A percentile compares a stretch with the other conserved stretches of the same genome.
Evolutionary conservation across 345 rosid species (phyloP).

Genomic region (Aquilaria malaccensis): DNA sequence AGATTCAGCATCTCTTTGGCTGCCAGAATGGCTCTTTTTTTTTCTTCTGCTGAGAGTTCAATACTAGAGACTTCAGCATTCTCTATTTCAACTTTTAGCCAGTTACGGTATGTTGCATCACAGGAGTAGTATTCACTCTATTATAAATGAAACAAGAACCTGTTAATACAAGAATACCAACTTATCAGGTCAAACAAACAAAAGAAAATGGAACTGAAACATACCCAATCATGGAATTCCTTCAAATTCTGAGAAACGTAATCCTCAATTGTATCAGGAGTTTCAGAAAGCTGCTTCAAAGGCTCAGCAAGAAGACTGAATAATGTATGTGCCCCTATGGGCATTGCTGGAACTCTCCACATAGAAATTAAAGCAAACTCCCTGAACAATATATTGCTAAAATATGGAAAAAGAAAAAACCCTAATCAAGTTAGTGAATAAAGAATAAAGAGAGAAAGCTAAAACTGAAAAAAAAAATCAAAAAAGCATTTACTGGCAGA

Average conservation of each 20-base stretch:
- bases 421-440: no score
- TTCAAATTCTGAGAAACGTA: slow-evolving; percentile 67
- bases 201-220: slow-evolving; percentile 14
- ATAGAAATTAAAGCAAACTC: slow-evolving; percentile 93
- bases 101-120: slow-evolving; percentile 91
- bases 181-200: slow-evolving; percentile 4
- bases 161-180: neutral
- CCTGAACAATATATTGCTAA: slow-evolving; percentile 85
- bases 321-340: slow-evolving; percentile 87
- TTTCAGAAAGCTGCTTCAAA: slow-evolving; percentile 85
- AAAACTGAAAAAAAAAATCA: slow-evolving; percentile 9
- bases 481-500: neutral
- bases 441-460: neutral
- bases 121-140: slow-evolving; percentile 93
- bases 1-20: slow-evolving; percentile 64
- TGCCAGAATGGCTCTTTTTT: slow-evolving; percentile 47
- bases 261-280: slow-evolving; percentile 47
- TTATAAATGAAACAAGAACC: slow-evolving; percentile 8
- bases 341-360: slow-evolving; percentile 99
- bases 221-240: slow-evolving; percentile 96
- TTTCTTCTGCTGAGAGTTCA: slow-evolving; percentile 79
- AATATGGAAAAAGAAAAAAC: slow-evolving; percentile 10
- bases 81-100: slow-evolving; percentile 82
- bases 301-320: slow-evolving; percentile 98
- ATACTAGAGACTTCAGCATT: slow-evolving; percentile 57